Base-by-base conservation (phyloP, 2,329 filamentous ascomycete species). In the Anthostomella pinea region DNA sequence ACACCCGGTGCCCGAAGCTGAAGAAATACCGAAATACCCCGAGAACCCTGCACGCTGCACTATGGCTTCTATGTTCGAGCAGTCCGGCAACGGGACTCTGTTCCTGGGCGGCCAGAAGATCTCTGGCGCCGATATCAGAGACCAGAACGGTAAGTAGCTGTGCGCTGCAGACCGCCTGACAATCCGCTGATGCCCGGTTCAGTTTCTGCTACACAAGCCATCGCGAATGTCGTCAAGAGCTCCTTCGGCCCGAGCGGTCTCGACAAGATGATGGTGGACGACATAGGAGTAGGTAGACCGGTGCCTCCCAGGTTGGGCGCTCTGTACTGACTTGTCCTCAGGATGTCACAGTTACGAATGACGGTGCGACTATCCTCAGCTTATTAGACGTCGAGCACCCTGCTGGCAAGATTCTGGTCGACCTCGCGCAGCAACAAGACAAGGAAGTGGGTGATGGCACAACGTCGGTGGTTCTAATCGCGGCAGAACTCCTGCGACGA, bases 261-360 rank as follows among this genome's bases (percentile, higher is more conserved):
- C 51, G 93, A 98, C 66, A 98, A 98, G 79, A 98, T 98, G 93
- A 97, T 98, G 93, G 93, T 98, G 56, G 93, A 98, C 70, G 93
- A 98, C 64, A 97, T 98, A 65, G 93, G 93, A 60, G 85, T 88
- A 79, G 56, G 82, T 56, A 39, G 38, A 41, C n/a, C n/a, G n/a
- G n/a, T n/a, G n/a, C n/a, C n/a, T n/a, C n/a, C n/a, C n/a, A n/a
- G n/a, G n/a, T n/a, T n/a, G n/a, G n/a, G n/a, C n/a, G n/a, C n/a
- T n/a, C 14, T 5, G 33, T 41, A 30, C 49, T 56, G 29, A 52
- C 50, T 38, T 40, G 33, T 15, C 31, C 35, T 27, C 54, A 88
- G 84, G 93, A 98, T 72, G 93, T 98, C 41, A 98, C 93, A 43
- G 93, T 98, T 41, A 98, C 93, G 51, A 98, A 98, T 68, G 93